A percentile compares a stretch with the other conserved stretches of the same genome.
These are phyloP conservation scores for Apiospora koreana DNA, from an alignment of 2,329 filamentous ascomycete species.

Conservation along the genomic window DNA sequence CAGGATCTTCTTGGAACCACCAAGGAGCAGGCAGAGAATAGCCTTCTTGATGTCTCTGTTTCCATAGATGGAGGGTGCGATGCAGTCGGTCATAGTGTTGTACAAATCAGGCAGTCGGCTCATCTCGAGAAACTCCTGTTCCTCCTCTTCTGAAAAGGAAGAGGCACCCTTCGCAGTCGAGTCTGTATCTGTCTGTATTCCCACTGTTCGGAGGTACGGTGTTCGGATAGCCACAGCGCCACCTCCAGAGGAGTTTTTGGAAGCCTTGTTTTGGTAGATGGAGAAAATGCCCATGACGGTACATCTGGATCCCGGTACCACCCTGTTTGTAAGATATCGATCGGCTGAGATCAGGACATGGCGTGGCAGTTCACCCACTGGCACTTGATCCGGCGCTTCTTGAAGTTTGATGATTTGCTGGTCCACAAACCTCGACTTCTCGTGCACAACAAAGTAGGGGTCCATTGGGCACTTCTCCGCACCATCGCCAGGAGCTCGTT, in stretches of 20 bases:
- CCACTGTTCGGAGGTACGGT: conserved; percentile 89
- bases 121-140: conserved; percentile 92
- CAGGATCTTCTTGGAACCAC: conserved; percentile 95
- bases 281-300: conserved; percentile 97
- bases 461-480: conserved; percentile 83
- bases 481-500: conserved; percentile 64
- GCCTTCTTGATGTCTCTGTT: conserved; percentile 97
- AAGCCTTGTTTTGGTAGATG: conserved; percentile 92
- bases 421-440: conserved; percentile 92
- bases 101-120: conserved; percentile 93
- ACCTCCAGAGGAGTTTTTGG: conserved; percentile 67
- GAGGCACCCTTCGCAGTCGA: conserved; percentile 83
- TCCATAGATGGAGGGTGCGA: conserved; percentile 96
- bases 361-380: conserved; percentile 90
- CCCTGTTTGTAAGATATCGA: conserved; percentile 89
- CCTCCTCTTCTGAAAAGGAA: conserved; percentile 90
- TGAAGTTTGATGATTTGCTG: conserved; percentile 98
- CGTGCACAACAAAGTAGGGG: conserved; percentile 93
- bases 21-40: conserved; percentile 89
- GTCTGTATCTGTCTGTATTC: conserved; percentile 87
- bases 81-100: conserved; percentile 83
- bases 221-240: conserved; percentile 93
- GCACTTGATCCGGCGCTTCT: conserved; percentile 95
- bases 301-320: conserved; percentile 92
- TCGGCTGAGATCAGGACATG: conserved; percentile 98